Percentiles rank a stretch among this genome's conserved stretches.
Conservation (phyloP, 2,329 filamentous ascomycete genomes). For the Alternaria sp. region DNA sequence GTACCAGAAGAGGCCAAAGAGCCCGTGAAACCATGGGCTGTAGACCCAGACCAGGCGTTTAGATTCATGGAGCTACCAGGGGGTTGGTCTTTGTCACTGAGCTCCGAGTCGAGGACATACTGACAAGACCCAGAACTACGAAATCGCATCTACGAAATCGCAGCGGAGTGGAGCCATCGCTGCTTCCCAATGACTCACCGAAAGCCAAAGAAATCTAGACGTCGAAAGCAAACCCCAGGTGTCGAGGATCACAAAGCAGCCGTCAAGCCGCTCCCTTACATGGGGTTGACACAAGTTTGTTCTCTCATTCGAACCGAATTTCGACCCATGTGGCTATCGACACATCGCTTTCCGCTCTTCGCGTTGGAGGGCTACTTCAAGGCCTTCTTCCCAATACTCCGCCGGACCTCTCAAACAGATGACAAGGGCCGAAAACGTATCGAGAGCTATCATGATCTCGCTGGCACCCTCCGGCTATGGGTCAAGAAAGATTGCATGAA, state of each 20-base stretch:
- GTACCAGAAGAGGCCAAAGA: neutral
- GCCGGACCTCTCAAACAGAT: neutral
- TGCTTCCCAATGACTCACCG: constrained; percentile 28
- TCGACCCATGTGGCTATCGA: constrained; percentile 36
- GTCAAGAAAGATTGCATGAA: constrained; percentile 19
- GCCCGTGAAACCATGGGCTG: neutral
- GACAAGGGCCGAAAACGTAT: constrained; percentile 10
- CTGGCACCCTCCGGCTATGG: constrained; percentile 24
- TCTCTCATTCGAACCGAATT: constrained; percentile 38
- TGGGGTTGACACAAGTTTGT: constrained; percentile 35
- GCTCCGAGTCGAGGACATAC: neutral
- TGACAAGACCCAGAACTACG: constrained; percentile 31
- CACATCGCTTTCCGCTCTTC: constrained; percentile 30
- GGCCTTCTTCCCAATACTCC: constrained; percentile 28
- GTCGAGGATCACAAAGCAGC: neutral
- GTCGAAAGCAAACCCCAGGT: neutral
- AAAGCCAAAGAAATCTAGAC: constrained; percentile 4
- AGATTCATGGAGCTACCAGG: constrained; percentile 37
- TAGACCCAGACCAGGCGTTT: constrained; percentile 14
- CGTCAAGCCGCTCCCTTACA: constrained; percentile 26
- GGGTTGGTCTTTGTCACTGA: constrained; percentile 20
- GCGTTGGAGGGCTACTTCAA: constrained; percentile 31
- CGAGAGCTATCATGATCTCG: constrained; percentile 12
- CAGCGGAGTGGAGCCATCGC: constrained; percentile 17
- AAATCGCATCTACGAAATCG: constrained; percentile 37